Conservation (phyloP, 2,329 filamentous ascomycete genomes). For the Nigrospora sphaerica region DNA sequence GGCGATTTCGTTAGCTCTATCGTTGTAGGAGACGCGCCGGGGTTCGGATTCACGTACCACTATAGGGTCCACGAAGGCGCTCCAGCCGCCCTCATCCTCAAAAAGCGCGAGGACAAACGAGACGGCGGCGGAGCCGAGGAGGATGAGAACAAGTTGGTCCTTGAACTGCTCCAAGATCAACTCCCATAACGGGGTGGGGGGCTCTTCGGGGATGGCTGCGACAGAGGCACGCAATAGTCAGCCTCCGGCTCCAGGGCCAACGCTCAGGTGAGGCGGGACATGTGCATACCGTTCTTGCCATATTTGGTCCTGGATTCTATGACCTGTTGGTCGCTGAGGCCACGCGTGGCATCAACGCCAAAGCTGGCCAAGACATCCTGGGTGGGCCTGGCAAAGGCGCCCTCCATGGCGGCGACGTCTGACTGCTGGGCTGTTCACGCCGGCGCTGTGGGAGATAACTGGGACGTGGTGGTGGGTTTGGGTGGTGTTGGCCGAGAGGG, state of each 20-base stretch:
- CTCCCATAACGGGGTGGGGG: slow-evolving; percentile 92
- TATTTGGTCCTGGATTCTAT: slow-evolving; percentile 46
- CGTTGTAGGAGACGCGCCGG: background rate
- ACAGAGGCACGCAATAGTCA: too few relatives aligned
- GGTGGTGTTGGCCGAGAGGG: background rate
- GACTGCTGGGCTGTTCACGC: background rate
- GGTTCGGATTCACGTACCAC: slow-evolving; percentile 59
- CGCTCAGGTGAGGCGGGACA: background rate
- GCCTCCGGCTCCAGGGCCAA: slow-evolving; percentile 1
- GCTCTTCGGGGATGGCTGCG: slow-evolving; percentile 69
- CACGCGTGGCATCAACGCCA: slow-evolving; percentile 44
- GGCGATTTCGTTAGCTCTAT: background rate
- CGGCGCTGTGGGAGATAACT: too few relatives aligned
- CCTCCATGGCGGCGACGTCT: slow-evolving; percentile 43
- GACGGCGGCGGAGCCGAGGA: slow-evolving; percentile 85
- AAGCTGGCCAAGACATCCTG: slow-evolving; percentile 54
- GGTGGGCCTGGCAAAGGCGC: slow-evolving; percentile 52
- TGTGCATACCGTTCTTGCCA: slow-evolving; percentile 56
- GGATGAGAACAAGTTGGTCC: slow-evolving; percentile 93
- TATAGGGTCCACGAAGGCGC: slow-evolving; percentile 90
- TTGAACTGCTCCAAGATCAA: slow-evolving; percentile 98
- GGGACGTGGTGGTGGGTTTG: background rate
- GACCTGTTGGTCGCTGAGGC: slow-evolving; percentile 55
- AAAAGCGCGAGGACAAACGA: slow-evolving; percentile 92
- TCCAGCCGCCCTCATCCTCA: slow-evolving; percentile 90